Base-by-base conservation (phyloP, 176 grass and related monocot genomes). In the Ampelocalamus luodianensis region DNA sequence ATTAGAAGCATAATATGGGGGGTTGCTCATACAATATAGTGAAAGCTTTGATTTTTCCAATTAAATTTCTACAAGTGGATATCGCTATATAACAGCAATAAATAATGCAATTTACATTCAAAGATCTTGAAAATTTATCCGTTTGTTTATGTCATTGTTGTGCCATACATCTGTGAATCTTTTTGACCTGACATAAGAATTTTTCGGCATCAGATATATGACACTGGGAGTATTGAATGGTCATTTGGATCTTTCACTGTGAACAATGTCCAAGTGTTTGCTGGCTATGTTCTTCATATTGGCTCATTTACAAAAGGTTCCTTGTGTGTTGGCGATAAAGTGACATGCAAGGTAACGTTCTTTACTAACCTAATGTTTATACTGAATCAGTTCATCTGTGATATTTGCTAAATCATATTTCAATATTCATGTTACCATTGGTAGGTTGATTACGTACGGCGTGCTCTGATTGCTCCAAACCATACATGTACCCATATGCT, bases 401-500 rank as follows among this genome's bases (percentile, higher is more conserved):
- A 18, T 58, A 80, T 60, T 83, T 81, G 5, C 29, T 79, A 58
- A 42, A 68, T 84, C 27, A 42, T 32, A 23, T 63, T 65, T 79
- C 10, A 36, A 87, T 66, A 65, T 81, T 90, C 45, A 24, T 82
- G 32, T 23, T 82, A 18, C 62, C 61, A 50, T 79, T 92, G 74
- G 26, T 88, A 99, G 96, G 96, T 99, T 84, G 96, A 99, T 86
- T 96, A 91, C 26, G 49, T 55, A 20, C 89, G 96, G 36, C 96
- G 96, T 22, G 78, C 86, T 74, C 59, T 88, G 37, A 96, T 99
- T 91, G 91, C 93, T 87, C 96, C 96, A 51, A 99, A 99, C 82
- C 96, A 99, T 83, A 99, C 93, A 3, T 99, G 96, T 84, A 99
- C 96, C 24, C 96, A 99, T 79, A 99, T 99, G 93, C 84, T 99